A percentile compares a stretch with the other conserved stretches of the same genome.
These are phyloP conservation scores for Phaeolepiota aurea DNA, from an alignment of 768 basidiomycete species.

Conservation along the genomic window DNA sequence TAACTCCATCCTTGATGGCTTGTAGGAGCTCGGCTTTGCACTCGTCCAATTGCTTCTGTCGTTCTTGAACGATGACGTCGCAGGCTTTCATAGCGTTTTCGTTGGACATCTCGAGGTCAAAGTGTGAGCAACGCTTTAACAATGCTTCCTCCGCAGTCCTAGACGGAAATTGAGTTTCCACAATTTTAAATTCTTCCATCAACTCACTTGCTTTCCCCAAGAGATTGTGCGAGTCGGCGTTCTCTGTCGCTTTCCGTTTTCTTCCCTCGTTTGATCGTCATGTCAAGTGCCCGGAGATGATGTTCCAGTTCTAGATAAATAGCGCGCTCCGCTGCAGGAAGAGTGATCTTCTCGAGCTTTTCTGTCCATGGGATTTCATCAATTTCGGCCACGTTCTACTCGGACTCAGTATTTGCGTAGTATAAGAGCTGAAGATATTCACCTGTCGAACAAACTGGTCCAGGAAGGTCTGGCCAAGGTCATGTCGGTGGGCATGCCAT, in stretches of 20 bases:
- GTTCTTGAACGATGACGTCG: constrained; percentile 82
- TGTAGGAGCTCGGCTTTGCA: constrained; percentile 68
- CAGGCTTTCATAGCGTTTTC: constrained; percentile 87
- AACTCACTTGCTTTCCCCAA: constrained; percentile 81
- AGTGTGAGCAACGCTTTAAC: constrained; percentile 92
- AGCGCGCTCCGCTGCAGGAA: constrained; percentile 89
- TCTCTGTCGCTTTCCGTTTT: constrained; percentile 82
- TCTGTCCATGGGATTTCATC: constrained; percentile 84
- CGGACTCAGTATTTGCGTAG: constrained; percentile 2
- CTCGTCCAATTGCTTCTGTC: constrained; percentile 68
- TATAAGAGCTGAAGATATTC: constrained; percentile 10
- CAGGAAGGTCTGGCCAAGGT: constrained; percentile 74
- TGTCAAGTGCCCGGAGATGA: constrained; percentile 83
- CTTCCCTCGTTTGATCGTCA: constrained; percentile 60
- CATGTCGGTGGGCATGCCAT: constrained; percentile 87
- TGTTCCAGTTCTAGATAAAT: constrained; percentile 95
- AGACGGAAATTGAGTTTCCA: constrained; percentile 1
- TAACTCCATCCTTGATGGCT: constrained; percentile 57
- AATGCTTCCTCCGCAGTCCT: constrained; percentile 90
- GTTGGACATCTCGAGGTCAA: constrained; percentile 69
- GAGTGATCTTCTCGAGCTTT: constrained; percentile 52
- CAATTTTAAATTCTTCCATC: too few species aligned
- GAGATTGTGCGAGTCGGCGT: constrained; percentile 75
- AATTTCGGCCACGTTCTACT: constrained; percentile 89
- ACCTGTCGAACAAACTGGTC: constrained; percentile 84